Percentiles rank a stretch among this genome's conserved stretches.
Conservation (phyloP, 805 yeast species). For the Candida sakaeoensis region DNA sequence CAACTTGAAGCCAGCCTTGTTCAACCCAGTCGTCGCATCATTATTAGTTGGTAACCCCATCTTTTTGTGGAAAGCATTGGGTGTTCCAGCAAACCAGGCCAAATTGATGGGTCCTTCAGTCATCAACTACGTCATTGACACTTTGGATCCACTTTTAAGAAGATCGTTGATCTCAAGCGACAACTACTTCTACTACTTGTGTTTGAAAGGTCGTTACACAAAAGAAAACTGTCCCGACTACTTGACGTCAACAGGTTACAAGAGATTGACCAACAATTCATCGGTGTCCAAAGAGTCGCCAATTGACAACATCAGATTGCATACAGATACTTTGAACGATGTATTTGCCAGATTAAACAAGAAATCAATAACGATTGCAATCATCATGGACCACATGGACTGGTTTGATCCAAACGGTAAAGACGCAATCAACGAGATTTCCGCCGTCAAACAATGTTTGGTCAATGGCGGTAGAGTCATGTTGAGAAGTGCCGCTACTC, state of each 20-base stretch:
- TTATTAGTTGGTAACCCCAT: constrained; percentile 74
- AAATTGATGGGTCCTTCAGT: constrained; percentile 73
- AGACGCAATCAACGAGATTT: constrained; percentile 65
- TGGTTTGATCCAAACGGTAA: constrained; percentile 71
- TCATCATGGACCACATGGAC: constrained; percentile 91
- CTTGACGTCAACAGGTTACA: constrained; percentile 56
- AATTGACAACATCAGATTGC: constrained; percentile 67
- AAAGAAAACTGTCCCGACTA: constrained; percentile 72
- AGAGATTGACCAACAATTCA: constrained; percentile 36
- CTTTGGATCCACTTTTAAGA: constrained; percentile 70
- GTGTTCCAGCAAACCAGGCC: constrained; percentile 87
- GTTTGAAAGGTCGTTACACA: constrained; percentile 58
- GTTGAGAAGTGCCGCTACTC: constrained; percentile 67
- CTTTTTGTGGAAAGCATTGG: constrained; percentile 85
- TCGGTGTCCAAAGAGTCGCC: constrained; percentile 38
- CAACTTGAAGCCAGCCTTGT: constrained; percentile 62
- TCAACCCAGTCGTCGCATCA: constrained; percentile 66
- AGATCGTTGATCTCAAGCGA: constrained; percentile 63
- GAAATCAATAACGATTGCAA: constrained; percentile 67
- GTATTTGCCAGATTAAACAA: constrained; percentile 64
- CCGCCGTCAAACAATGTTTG: constrained; percentile 59
- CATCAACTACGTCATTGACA: constrained; percentile 67
- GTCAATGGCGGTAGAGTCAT: constrained; percentile 69
- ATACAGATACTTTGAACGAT: constrained; percentile 75
- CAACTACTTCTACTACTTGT: constrained; percentile 74